phyloP scores from a whole-genome alignment of 2,329 filamentous ascomycete genomes.

The Venturia nashicola region DNA sequence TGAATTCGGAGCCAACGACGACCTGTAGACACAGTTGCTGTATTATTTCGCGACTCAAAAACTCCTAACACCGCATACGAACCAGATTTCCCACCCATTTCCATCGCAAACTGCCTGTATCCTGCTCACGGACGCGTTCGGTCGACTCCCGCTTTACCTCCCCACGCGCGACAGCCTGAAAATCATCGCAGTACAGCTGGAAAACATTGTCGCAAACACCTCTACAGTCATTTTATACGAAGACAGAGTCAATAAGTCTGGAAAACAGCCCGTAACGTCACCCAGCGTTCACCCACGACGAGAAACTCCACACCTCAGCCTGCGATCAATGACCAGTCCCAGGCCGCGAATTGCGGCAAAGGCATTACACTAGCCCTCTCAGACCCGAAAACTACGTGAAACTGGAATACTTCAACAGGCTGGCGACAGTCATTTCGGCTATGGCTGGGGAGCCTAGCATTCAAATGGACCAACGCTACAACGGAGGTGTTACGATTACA shows the following conservation, averaged over 20 bases:
- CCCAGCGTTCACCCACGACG: neutral
- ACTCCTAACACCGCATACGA: neutral
- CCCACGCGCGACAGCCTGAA: neutral
- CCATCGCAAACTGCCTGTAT: neutral
- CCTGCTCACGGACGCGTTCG: neutral
- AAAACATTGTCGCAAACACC: neutral
- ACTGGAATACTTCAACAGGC: conserved; percentile 18
- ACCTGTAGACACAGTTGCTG: neutral
- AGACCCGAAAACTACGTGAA: conserved; percentile 9
- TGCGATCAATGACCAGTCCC: neutral
- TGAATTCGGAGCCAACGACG: neutral
- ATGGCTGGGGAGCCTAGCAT: conserved; percentile 27
- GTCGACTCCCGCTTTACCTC: neutral
- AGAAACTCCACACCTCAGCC: neutral
- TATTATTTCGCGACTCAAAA: neutral
- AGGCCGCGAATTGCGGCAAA: neutral
- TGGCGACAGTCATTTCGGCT: conserved; percentile 28
- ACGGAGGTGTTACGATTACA: neutral
- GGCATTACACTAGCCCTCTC: neutral
- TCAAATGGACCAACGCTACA: conserved; percentile 17
- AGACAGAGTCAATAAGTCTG: neutral
- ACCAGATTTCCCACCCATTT: neutral
- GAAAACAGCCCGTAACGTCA: neutral
- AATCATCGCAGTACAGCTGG: neutral
- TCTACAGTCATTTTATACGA: neutral